Conservation (phyloP, 805 yeast species). For the Saturnispora sekii region DNA sequence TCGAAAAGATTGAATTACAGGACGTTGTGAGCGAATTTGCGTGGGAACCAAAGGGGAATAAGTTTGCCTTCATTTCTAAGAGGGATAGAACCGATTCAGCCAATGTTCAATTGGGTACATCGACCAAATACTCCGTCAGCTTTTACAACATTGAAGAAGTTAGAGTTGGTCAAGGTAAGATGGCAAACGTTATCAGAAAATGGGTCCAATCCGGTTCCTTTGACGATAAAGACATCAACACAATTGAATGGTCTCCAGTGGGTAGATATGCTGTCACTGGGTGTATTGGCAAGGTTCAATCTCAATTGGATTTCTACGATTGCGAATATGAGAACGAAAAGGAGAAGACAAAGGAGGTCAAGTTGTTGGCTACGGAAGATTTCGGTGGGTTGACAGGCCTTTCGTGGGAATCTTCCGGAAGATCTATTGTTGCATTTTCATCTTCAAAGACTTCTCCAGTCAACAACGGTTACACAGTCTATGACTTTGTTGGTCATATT, state of each 20-base stretch:
- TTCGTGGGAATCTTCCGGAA: conserved; percentile 94
- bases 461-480: conserved; percentile 86
- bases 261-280: conserved; percentile 72
- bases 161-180: conserved; percentile 30
- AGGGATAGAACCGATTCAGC: conserved; percentile 30
- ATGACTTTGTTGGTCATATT: conserved; percentile 71
- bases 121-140: conserved; percentile 46
- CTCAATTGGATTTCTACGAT: conserved; percentile 81
- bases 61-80: conserved; percentile 73
- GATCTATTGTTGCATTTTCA: conserved; percentile 83
- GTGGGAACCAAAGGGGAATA: conserved; percentile 92
- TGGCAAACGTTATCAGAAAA: conserved; percentile 18
- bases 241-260: conserved; percentile 80
- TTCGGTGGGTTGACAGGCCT: conserved; percentile 73
- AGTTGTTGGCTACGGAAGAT: conserved; percentile 52
- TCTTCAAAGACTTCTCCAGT: conserved; percentile 74
- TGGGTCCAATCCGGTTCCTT: conserved; percentile 50
- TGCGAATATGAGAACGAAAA: conserved; percentile 66
- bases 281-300: conserved; percentile 31
- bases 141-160: conserved; percentile 74
- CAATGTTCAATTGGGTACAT: conserved; percentile 50
- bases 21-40: conserved; percentile 81
- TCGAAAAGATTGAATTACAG: conserved; percentile 86
- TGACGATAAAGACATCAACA: conserved; percentile 36
- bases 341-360: conserved; percentile 37